Percentiles rank a stretch among this genome's conserved stretches.
These are phyloP conservation scores for Dioscorea dumetorum DNA, from an alignment of 106 monocot genomes.

Conservation along the genomic window DNA sequence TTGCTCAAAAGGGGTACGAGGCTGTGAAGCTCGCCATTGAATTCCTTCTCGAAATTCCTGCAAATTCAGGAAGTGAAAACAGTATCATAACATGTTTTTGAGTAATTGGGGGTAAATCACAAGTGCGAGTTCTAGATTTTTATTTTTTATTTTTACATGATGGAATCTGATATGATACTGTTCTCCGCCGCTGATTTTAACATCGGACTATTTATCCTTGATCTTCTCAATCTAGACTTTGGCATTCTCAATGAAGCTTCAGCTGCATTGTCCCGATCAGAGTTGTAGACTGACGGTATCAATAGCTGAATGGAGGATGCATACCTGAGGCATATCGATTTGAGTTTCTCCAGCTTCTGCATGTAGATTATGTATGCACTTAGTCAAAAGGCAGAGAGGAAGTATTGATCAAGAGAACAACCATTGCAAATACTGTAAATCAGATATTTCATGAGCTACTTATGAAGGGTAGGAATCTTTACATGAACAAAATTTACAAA, in stretches of 20 bases:
- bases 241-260: slow-evolving; percentile 7
- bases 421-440: no score
- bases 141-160: slow-evolving; percentile 68
- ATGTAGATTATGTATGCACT: background rate
- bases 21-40: slow-evolving; percentile 67
- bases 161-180: slow-evolving; percentile 44
- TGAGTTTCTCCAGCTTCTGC: slow-evolving; percentile 97
- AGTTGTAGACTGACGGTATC: slow-evolving; percentile 55
- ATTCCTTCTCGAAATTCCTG: slow-evolving; percentile 84
- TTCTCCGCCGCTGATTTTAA: slow-evolving; percentile 36
- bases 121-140: background rate
- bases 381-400: background rate
- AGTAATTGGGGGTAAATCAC: background rate
- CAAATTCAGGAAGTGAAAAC: background rate
- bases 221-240: slow-evolving; percentile 29
- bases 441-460: no score
- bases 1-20: slow-evolving; percentile 68
- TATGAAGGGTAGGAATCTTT: no score
- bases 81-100: background rate
- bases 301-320: slow-evolving; percentile 71
- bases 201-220: slow-evolving; percentile 11
- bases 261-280: slow-evolving; percentile 20
- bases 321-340: slow-evolving; percentile 85
- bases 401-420: no score
- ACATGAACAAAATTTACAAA: no score